Base-by-base conservation (phyloP, 306 rosid genomes). In the Lithocarpus polystachyus region DNA sequence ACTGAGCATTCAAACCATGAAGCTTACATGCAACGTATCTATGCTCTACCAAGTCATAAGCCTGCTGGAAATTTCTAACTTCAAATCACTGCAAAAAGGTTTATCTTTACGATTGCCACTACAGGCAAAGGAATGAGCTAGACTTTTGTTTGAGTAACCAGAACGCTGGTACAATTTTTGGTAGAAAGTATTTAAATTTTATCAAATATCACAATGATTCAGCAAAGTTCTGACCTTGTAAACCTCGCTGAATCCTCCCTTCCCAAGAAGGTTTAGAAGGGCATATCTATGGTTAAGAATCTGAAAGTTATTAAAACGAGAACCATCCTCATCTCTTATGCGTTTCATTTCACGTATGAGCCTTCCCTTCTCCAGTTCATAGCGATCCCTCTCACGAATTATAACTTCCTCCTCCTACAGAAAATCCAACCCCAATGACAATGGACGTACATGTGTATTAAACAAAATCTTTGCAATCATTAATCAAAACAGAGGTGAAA, bases 281-380 rank as follows among this genome's bases (percentile, higher is more conserved):
- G 99, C 96, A 80, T 87, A 96, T 78, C 98, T 89, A 82, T 86
- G 91, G 82, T 90, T 91, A 72, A 96, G 88, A 87, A 96, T 93
- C 90, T 96, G 99, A 89, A 93, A 96, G 82, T 93, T 93, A 93
- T 91, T 96, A 81, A 96, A 96, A 71, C 98, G 99, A 52, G 99
- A 96, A 82, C 99, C 99, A 82, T 96, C 99, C 87, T 96, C 99
- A 86, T 96, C 99, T 51, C 99, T 85, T 83, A 96, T 93, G 75
- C 99, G 98, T 81, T 96, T 96, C 99, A 96, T 96, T 89, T 96
- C 99, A 61, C 99, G 98, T 78, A 96, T 93, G 81, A 96, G 91
- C 79, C 96, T 90, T 71, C 96, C 98, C 83, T 96, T 96, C 80
- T 96, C 99, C 77, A 93, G 77, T 84, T 96, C 99, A 75, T 89